phyloP scores from a whole-genome alignment of 345 rosid species.

The Populus tremula region DNA sequence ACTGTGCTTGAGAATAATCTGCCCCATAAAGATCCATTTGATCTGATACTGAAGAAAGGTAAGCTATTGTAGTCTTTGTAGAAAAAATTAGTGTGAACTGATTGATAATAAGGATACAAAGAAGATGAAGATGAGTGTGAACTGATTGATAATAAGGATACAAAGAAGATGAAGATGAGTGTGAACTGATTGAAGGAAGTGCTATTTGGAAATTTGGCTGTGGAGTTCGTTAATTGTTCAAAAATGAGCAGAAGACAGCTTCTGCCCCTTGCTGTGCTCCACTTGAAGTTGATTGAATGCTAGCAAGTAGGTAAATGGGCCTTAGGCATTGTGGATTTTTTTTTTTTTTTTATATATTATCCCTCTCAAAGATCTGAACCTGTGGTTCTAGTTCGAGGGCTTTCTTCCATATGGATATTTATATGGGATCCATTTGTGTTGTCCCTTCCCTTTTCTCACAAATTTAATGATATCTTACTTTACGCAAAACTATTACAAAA shows the following conservation, averaged over 20 bases:
- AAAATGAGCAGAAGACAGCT: not conserved
- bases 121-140: constrained; percentile 26
- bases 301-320: not conserved
- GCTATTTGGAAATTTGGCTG: constrained; percentile 31
- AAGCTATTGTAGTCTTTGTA: constrained; percentile 20
- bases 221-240: not conserved
- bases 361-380: constrained; percentile 39
- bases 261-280: constrained; percentile 11
- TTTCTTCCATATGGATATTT: constrained; percentile 12
- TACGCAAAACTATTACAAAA: no score
- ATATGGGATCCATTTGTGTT: not conserved
- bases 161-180: constrained; percentile 22
- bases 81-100: constrained; percentile 31
- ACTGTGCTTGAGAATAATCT: constrained; percentile 12
- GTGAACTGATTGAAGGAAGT: constrained; percentile 47
- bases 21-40: constrained; percentile 14
- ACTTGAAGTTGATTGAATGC: not conserved
- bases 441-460: no score
- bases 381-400: constrained; percentile 32
- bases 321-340: constrained; percentile 16
- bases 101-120: constrained; percentile 30
- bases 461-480: no score
- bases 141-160: constrained; percentile 33
- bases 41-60: constrained; percentile 18
- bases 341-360: not conserved